Base-by-base conservation (phyloP, 106 monocot species). In the Narthecium ossifragum region DNA sequence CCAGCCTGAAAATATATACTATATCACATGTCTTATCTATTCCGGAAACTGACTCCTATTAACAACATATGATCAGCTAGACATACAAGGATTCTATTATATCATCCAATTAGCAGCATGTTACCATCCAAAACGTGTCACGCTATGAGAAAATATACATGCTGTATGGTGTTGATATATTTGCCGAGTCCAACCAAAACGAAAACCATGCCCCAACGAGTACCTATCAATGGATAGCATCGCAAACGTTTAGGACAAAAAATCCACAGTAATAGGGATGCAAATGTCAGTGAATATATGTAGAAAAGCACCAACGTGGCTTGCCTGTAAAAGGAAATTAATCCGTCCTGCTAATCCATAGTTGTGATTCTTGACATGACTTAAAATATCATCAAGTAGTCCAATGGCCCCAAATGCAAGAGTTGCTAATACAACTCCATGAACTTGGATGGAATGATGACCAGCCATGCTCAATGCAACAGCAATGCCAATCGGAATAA, bases 111-210 rank as follows among this genome's bases (percentile, higher is more conserved):
- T 23, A 23, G 13, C 12, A 63, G 25, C 49, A 61, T 52, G 63
- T 73, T 67, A 68, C 72, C 67, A 31, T 48, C 24, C 51, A 59
- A 63, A 68, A 23, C 52, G 51, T 48, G 69, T 82, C 71, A 53
- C 59, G 59, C 66, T 49, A 57, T 25, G 55, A 73, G 74, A 66
- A 82, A 62, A 26, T 73, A 76, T 96, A 96, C 89, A 80, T 90
- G 83, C 39, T 83, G 74, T 96, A 96, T 38, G 90, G 80, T 50
- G 94, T 80, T 52, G 78, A 73, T 45, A 85, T 74, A 53, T 80
- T 58, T 66, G 83, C 48, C 28, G 78, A 66, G 26, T 73, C 65
- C 59, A 96, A 57, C 94, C 94, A 96, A 70, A 74, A 52, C 18
- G 82, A 96, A 73, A 96, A 96, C 53, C 60, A 83, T 46, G 59